Conservation (phyloP, 1,284 basidiomycete species). For the Lentinus polychrous region DNA sequence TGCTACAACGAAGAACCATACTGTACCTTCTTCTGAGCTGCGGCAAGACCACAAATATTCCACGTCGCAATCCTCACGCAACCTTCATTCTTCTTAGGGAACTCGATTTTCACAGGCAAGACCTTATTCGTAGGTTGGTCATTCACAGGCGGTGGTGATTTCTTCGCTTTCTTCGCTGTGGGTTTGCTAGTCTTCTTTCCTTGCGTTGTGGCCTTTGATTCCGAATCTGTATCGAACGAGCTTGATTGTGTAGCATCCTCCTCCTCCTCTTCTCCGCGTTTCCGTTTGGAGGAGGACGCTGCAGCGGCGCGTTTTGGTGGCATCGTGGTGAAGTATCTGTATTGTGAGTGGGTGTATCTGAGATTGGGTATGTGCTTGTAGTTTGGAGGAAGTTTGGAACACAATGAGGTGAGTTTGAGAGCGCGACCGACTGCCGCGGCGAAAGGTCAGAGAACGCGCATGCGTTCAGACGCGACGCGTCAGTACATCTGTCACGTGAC, state of each 20-base stretch:
- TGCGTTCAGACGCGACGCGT: too few species aligned
- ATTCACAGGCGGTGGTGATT: constrained; percentile 23
- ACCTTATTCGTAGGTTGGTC: constrained; percentile 68
- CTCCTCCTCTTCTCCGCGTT: background rate
- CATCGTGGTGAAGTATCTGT: background rate
- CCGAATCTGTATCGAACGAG: background rate
- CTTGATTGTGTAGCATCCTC: background rate
- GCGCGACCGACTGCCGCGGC: too few species aligned
- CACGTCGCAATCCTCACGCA: constrained; percentile 59
- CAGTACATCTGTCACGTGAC: too few species aligned
- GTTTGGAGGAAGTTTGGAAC: too few species aligned
- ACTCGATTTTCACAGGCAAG: constrained; percentile 54
- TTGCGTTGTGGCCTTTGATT: background rate
- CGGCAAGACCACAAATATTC: constrained; percentile 70
- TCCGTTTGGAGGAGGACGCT: constrained; percentile 1
- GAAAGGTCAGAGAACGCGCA: too few species aligned
- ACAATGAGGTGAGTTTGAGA: too few species aligned
- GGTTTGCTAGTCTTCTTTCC: constrained; percentile 4
- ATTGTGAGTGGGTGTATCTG: background rate
- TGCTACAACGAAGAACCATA: background rate
- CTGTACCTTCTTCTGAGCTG: constrained; percentile 64
- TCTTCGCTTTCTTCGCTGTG: constrained; percentile 21
- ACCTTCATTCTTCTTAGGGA: constrained; percentile 42
- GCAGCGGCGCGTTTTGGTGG: constrained; percentile 1
- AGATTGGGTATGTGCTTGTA: too few species aligned